A percentile compares a stretch with the other conserved stretches of the same genome.
Evolutionary conservation across 352 stramenopile species (phyloP).

Genomic region (Globisporangium orthogonon): DNA sequence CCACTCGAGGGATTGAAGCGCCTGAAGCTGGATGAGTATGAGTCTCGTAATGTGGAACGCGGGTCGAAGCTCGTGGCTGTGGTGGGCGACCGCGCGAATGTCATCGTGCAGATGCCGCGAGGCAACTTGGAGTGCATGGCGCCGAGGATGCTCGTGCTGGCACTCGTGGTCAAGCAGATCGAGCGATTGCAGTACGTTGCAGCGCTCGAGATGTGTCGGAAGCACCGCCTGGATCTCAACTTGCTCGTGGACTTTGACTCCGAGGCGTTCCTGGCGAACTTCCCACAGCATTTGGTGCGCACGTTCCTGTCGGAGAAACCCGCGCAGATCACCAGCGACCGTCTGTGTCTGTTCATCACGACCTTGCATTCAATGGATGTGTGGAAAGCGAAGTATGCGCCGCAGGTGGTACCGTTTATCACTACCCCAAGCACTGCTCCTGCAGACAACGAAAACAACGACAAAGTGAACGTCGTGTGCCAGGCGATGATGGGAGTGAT

Average conservation of each 20-base stretch:
- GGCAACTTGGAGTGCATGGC: constrained; percentile 70
- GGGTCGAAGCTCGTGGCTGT: constrained; percentile 56
- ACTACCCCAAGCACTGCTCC: neutral
- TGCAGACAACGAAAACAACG: constrained; percentile 1
- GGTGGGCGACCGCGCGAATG: constrained; percentile 38
- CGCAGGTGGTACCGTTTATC: constrained; percentile 27
- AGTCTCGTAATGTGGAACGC: constrained; percentile 51
- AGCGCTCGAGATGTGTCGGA: constrained; percentile 65
- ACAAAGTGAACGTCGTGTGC: constrained; percentile 59
- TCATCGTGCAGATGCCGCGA: constrained; percentile 69
- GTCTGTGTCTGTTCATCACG: constrained; percentile 70
- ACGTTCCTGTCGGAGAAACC: constrained; percentile 23
- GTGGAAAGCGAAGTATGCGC: constrained; percentile 62
- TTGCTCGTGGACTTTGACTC: constrained; percentile 62
- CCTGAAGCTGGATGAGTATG: constrained; percentile 15
- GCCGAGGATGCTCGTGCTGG: constrained; percentile 54
- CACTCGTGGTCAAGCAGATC: constrained; percentile 37
- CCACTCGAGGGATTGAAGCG: constrained; percentile 22
- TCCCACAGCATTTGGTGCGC: constrained; percentile 24
- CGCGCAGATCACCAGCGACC: constrained; percentile 38
- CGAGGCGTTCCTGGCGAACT: constrained; percentile 29
- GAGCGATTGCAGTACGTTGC: constrained; percentile 27
- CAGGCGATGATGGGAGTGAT: constrained; percentile 34
- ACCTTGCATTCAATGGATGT: constrained; percentile 64
- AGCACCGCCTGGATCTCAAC: constrained; percentile 75